A percentile compares a stretch with the other conserved stretches of the same genome.
phyloP scores from a whole-genome alignment of 2,329 filamentous ascomycete species.

The Cercospora citrullina region DNA sequence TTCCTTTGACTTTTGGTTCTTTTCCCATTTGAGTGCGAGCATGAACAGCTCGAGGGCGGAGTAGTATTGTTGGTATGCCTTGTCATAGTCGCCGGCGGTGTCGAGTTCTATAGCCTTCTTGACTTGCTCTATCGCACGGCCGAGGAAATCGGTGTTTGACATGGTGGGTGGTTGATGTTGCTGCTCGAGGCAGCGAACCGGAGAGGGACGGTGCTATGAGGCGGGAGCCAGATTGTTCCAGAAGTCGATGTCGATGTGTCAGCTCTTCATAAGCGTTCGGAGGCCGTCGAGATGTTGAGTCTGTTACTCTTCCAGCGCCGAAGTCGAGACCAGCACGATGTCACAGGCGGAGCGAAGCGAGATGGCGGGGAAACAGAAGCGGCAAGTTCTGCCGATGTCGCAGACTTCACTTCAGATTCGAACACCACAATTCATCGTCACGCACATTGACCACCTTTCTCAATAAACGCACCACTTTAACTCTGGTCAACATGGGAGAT shows the following conservation, averaged over 20 bases:
- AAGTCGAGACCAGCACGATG: conserved; percentile 14
- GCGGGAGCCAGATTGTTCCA: background rate
- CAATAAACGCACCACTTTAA: background rate
- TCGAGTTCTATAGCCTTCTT: conserved; percentile 97
- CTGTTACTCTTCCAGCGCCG: background rate
- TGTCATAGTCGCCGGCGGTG: conserved; percentile 93
- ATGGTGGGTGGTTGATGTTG: conserved; percentile 50
- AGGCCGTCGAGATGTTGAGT: background rate
- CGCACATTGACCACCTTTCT: background rate
- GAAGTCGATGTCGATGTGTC: background rate
- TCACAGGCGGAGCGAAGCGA: conserved; percentile 15
- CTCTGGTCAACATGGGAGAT: conserved; percentile 37
- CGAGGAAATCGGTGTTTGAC: conserved; percentile 96
- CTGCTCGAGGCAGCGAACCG: conserved; percentile 16
- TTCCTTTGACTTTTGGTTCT: conserved; percentile 94
- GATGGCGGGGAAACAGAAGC: conserved; percentile 18
- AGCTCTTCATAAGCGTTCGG: background rate
- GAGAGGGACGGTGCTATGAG: background rate
- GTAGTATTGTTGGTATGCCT: conserved; percentile 95
- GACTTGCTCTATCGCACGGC: conserved; percentile 92
- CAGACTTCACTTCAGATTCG: conserved; percentile 4
- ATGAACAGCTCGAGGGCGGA: conserved; percentile 96
- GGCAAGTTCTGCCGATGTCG: conserved; percentile 6
- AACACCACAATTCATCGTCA: background rate
- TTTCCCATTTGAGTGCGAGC: conserved; percentile 99